A percentile compares a stretch with the other conserved stretches of the same genome.
Evolutionary conservation across 1,284 basidiomycete genomes (phyloP).

Genomic region (Cutaneotrichosporon mucoides): DNA sequence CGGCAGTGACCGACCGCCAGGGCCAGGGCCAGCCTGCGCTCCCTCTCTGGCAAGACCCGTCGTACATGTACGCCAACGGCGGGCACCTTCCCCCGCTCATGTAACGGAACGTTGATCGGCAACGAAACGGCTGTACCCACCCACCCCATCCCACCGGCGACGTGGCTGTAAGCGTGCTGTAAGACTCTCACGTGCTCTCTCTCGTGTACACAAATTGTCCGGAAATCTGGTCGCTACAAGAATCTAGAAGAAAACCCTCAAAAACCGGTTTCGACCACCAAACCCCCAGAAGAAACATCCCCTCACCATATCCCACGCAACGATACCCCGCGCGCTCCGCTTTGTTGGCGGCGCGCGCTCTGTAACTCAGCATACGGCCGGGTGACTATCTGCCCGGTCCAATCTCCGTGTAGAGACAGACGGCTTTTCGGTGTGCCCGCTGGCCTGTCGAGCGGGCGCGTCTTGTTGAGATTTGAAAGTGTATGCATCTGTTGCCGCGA

Average conservation of each 20-base stretch:
- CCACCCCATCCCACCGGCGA: neutral
- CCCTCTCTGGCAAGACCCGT: slow-evolving; percentile 23
- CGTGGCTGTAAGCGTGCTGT: slow-evolving; percentile 10
- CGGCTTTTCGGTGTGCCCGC: slow-evolving; percentile 23
- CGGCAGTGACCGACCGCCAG: slow-evolving; percentile 12
- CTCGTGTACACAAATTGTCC: slow-evolving; percentile 21
- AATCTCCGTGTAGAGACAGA: slow-evolving; percentile 23
- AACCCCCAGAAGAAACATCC: neutral
- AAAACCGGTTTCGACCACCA: too few species aligned
- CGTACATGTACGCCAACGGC: slow-evolving; percentile 25
- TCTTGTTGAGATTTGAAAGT: slow-evolving; percentile 28
- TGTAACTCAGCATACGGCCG: slow-evolving; percentile 24
- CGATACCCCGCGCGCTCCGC: slow-evolving; percentile 14
- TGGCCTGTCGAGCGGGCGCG: slow-evolving; percentile 20
- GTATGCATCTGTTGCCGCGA: slow-evolving; percentile 25
- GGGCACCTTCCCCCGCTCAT: slow-evolving; percentile 20
- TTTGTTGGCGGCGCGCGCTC: slow-evolving; percentile 1
- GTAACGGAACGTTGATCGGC: slow-evolving; percentile 11
- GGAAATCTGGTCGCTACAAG: slow-evolving; percentile 2
- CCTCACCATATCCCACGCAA: slow-evolving; percentile 3
- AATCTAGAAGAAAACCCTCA: neutral
- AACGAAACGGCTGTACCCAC: slow-evolving; percentile 1
- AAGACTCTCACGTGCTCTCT: slow-evolving; percentile 8
- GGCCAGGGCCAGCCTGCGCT: slow-evolving; percentile 17
- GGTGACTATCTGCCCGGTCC: slow-evolving; percentile 3